A percentile compares a stretch with the other conserved stretches of the same genome.
Evolutionary conservation across 1,284 basidiomycete genomes (phyloP).

Genomic region (Trichosporon asahii): DNA sequence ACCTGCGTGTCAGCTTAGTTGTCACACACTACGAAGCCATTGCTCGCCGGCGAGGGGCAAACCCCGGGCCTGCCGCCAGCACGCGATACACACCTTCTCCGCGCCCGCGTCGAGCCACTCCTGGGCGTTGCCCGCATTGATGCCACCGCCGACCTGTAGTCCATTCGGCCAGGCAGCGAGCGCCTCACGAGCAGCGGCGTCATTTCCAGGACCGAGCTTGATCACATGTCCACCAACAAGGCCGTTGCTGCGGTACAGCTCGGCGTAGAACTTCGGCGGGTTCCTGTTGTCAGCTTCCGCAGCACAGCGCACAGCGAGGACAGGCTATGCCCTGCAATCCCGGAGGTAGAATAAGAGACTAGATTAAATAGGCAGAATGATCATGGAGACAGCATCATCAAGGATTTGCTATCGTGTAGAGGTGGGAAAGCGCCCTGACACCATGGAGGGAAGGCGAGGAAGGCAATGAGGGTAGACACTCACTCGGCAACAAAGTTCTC

Average conservation of each 20-base stretch:
- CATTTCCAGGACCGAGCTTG: conserved; percentile 86
- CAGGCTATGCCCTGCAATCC: no score
- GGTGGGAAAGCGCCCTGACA: no score
- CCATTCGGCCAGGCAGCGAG: conserved; percentile 77
- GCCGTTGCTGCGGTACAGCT: conserved; percentile 66
- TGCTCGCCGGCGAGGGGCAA: no score
- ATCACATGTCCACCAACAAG: conserved; percentile 92
- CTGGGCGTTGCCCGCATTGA: conserved; percentile 72
- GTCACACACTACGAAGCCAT: neutral
- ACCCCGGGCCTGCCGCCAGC: neutral
- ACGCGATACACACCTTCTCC: conserved; percentile 64
- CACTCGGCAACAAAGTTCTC: conserved; percentile 93
- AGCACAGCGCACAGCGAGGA: no score
- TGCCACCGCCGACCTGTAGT: conserved; percentile 92
- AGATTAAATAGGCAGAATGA: no score
- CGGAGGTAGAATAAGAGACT: no score
- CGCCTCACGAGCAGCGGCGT: conserved; percentile 78
- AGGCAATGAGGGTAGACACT: conserved; percentile 29
- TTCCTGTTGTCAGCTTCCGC: conserved; percentile 58
- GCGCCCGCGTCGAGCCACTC: conserved; percentile 88
- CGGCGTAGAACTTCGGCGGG: conserved; percentile 74
- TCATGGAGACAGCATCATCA: no score
- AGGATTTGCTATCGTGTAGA: no score
- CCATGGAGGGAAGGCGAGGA: no score
- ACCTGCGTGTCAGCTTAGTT: conserved; percentile 58